Percentiles rank a stretch among this genome's conserved stretches.
Evolutionary conservation across 2,329 filamentous ascomycete genomes (phyloP).

Genomic region (Leptoxyphium fumago): DNA sequence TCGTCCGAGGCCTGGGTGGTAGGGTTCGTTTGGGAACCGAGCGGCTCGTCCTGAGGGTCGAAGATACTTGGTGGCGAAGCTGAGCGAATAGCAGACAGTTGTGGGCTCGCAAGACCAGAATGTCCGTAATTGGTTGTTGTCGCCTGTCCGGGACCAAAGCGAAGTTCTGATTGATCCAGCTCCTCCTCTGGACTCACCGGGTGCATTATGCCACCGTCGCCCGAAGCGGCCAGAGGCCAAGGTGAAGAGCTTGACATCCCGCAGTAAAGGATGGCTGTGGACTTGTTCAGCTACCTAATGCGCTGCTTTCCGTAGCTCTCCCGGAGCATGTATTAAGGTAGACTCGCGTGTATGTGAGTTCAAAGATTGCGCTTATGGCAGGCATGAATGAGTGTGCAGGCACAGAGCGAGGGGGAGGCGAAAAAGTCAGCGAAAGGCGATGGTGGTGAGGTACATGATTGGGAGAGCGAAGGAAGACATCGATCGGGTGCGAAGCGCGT

Average conservation of each 20-base stretch:
- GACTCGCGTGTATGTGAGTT: too few species aligned
- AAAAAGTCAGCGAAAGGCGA: too few species aligned
- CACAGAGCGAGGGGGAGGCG: too few species aligned
- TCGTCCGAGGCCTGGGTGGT: slow-evolving; percentile 14
- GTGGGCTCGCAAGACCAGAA: neutral
- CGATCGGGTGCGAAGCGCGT: too few species aligned
- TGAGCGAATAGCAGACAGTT: slow-evolving; percentile 8
- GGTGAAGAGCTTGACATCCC: neutral
- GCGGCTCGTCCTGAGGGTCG: slow-evolving; percentile 6
- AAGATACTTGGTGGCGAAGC: slow-evolving; percentile 14
- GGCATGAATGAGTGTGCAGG: too few species aligned
- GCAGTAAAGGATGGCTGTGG: neutral
- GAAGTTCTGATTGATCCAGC: neutral
- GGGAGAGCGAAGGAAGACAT: too few species aligned
- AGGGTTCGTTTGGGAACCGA: slow-evolving; percentile 10
- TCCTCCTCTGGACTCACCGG: neutral
- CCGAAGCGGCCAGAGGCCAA: neutral
- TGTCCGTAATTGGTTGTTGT: neutral
- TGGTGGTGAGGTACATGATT: too few species aligned
- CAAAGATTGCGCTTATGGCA: too few species aligned
- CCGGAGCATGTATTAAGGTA: too few species aligned
- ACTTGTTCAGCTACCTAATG: too few species aligned
- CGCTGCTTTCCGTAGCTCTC: too few species aligned
- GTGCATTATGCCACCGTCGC: neutral
- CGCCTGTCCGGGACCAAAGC: neutral